These are phyloP conservation scores for Candida ortonii DNA, from an alignment of 805 yeast genomes.

Conservation along the genomic window DNA sequence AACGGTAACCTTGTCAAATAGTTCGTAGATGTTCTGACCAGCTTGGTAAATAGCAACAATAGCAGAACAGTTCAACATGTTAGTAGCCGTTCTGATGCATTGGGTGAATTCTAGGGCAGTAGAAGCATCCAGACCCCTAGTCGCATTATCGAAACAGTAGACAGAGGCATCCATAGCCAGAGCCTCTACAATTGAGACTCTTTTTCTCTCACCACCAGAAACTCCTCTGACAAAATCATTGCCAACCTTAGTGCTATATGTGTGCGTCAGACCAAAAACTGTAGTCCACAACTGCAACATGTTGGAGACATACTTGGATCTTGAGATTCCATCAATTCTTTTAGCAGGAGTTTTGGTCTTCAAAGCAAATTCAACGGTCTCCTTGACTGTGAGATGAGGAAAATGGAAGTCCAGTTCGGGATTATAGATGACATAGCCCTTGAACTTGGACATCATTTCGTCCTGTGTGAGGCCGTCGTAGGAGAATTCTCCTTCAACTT, in stretches of 20 bases:
- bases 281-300: conserved; percentile 50
- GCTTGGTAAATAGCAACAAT: conserved; percentile 68
- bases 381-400: conserved; percentile 73
- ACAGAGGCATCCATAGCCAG: conserved; percentile 51
- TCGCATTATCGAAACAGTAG: conserved; percentile 67
- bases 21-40: conserved; percentile 59
- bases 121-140: conserved; percentile 71
- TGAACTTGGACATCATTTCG: conserved; percentile 58
- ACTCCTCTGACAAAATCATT: conserved; percentile 64
- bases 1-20: conserved; percentile 59
- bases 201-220: conserved; percentile 71
- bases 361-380: conserved; percentile 69
- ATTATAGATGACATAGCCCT: conserved; percentile 53
- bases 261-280: conserved; percentile 57
- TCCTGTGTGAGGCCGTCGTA: conserved; percentile 61
- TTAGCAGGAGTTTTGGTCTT: conserved; percentile 63
- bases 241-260: conserved; percentile 61
- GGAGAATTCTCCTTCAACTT: conserved; percentile 51
- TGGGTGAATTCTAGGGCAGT: conserved; percentile 65
- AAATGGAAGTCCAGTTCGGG: conserved; percentile 70
- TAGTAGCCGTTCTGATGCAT: conserved; percentile 61
- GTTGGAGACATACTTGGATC: conserved; percentile 40
- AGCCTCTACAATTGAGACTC: conserved; percentile 68
- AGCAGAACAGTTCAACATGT: conserved; percentile 54
- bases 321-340: conserved; percentile 40